Evolutionary conservation across 139 green algal species (phyloP).

Genomic region (Chlorella sp.): DNA sequence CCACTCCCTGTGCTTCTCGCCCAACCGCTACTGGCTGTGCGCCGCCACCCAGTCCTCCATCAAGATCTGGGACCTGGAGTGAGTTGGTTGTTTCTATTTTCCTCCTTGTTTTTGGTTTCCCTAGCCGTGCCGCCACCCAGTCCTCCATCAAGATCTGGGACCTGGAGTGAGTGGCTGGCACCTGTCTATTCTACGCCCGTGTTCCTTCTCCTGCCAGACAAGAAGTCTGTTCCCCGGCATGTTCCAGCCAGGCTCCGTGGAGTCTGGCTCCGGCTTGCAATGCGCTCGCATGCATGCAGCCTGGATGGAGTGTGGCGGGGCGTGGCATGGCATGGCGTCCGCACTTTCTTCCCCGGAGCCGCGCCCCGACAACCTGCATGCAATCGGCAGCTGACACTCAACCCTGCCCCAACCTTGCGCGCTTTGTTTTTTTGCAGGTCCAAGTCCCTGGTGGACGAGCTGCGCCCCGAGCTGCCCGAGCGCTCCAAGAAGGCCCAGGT

Average conservation of each 20-base stretch:
- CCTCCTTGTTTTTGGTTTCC: not conserved
- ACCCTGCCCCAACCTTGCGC: too few relatives aligned
- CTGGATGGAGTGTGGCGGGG: too few relatives aligned
- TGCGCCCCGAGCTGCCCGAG: slow-evolving; percentile 68
- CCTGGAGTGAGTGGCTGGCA: slow-evolving; percentile 90
- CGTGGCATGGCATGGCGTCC: too few relatives aligned
- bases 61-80: slow-evolving; percentile 62
- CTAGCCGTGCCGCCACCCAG: not conserved
- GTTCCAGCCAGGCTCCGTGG: too few relatives aligned
- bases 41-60: slow-evolving; percentile 90
- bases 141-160: slow-evolving; percentile 96
- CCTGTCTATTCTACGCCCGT: too few relatives aligned
- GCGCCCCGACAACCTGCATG: too few relatives aligned
- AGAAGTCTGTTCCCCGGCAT: too few relatives aligned
- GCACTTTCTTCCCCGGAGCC: too few relatives aligned
- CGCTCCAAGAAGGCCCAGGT: slow-evolving; percentile 35
- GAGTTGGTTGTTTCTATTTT: not conserved
- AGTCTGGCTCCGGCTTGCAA: too few relatives aligned
- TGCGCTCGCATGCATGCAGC: too few relatives aligned
- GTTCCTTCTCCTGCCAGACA: too few relatives aligned
- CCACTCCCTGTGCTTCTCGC: slow-evolving; percentile 97
- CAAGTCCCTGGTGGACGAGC: slow-evolving; percentile 95
- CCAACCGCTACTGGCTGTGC: slow-evolving; percentile 99
- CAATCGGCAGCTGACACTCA: too few relatives aligned
- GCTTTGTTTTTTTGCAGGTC: slow-evolving; percentile 48